phyloP scores from a whole-genome alignment of 306 rosid species.

The Acacia acuminata region DNA sequence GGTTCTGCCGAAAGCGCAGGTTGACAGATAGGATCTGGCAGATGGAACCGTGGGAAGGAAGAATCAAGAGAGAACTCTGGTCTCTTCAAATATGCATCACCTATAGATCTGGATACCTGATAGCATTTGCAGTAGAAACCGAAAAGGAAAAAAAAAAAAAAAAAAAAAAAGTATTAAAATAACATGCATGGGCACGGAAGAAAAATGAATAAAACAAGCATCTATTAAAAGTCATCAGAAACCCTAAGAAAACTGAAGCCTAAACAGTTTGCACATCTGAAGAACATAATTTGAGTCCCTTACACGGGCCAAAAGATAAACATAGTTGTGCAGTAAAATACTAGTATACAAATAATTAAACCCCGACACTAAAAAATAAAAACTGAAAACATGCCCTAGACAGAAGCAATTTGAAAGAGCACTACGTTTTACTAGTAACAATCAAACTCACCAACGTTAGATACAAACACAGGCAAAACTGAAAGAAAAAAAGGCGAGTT shows the following conservation, averaged over 20 bases:
- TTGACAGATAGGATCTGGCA: constrained; percentile 64
- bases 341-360: background rate
- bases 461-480: background rate
- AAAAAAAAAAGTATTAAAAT: background rate
- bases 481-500: background rate
- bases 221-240: background rate
- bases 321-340: background rate
- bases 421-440: background rate
- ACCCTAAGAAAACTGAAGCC: constrained; percentile 1
- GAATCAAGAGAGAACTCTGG: constrained; percentile 81
- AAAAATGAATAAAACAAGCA: background rate
- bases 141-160: constrained; percentile 7
- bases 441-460: background rate
- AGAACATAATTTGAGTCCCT: background rate
- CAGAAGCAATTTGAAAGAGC: background rate
- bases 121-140: constrained; percentile 23
- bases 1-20: constrained; percentile 86
- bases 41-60: constrained; percentile 74
- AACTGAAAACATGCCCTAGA: background rate
- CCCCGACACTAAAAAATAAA: background rate
- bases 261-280: background rate
- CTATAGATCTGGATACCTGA: constrained; percentile 90
- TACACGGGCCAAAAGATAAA: background rate
- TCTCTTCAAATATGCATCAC: constrained; percentile 84
- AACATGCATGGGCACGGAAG: background rate